phyloP scores from a whole-genome alignment of 2,329 filamentous ascomycete species.

The Botryotinia convoluta region DNA sequence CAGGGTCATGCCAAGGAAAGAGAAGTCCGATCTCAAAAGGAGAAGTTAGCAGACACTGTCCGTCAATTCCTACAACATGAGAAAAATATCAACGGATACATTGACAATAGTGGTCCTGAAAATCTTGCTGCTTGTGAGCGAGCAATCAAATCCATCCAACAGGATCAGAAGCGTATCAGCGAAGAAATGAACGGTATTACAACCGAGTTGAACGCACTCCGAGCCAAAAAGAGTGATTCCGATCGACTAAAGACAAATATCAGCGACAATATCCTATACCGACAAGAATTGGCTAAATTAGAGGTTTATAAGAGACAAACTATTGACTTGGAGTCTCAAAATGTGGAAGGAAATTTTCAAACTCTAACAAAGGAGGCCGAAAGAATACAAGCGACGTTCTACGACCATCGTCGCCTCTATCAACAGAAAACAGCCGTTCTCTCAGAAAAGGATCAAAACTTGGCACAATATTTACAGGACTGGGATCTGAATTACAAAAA shows the following conservation, averaged over 20 bases:
- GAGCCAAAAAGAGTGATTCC: constrained; percentile 73
- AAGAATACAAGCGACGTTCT: constrained; percentile 64
- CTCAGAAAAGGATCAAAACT: constrained; percentile 70
- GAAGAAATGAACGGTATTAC: constrained; percentile 65
- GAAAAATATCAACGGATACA: constrained; percentile 75
- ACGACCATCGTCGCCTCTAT: constrained; percentile 72
- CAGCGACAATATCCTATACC: constrained; percentile 81
- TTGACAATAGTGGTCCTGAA: constrained; percentile 69
- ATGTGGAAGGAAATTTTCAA: constrained; percentile 79
- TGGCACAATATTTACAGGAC: constrained; percentile 69
- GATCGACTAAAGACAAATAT: constrained; percentile 85
- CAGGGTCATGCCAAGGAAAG: constrained; percentile 72
- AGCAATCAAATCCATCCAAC: constrained; percentile 66
- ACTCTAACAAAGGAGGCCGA: constrained; percentile 69
- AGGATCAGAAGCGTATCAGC: constrained; percentile 63
- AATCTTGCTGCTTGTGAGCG: constrained; percentile 68
- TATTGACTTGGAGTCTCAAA: constrained; percentile 68
- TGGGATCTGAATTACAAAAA: constrained; percentile 87
- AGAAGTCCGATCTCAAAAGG: constrained; percentile 66
- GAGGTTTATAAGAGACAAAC: constrained; percentile 69
- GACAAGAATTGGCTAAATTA: constrained; percentile 69
- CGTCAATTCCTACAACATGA: constrained; percentile 75
- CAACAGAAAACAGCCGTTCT: constrained; percentile 50
- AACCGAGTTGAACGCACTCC: constrained; percentile 71
- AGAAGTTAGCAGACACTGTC: constrained; percentile 69